Evolutionary conservation across 2,329 filamentous ascomycete genomes (phyloP).

Genomic region (Cordyceps cicadae): DNA sequence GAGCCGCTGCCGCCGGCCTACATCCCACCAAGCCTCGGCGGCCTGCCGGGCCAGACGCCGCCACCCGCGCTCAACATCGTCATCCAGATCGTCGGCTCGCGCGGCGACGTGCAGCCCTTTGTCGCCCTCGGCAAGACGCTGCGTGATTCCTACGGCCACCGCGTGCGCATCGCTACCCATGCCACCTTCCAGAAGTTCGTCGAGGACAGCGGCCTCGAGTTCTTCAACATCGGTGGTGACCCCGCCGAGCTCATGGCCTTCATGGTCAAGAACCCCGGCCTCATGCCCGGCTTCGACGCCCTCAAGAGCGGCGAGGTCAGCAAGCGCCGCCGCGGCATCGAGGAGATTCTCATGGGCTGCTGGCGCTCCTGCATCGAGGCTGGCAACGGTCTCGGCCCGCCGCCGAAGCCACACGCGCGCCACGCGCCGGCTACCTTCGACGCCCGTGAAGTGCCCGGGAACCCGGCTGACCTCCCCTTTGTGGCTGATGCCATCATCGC

Average conservation of each 20-base stretch:
- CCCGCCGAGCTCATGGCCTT: constrained; percentile 74
- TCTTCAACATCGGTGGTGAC: constrained; percentile 69
- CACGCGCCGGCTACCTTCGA: constrained; percentile 38
- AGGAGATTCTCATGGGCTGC: constrained; percentile 72
- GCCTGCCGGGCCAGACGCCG: constrained; percentile 44
- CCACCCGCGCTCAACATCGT: constrained; percentile 59
- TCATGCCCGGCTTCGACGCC: constrained; percentile 76
- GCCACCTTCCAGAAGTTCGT: constrained; percentile 60
- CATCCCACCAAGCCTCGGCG: constrained; percentile 64
- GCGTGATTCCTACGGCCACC: constrained; percentile 57
- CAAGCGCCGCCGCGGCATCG: constrained; percentile 65
- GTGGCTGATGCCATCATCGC: constrained; percentile 77
- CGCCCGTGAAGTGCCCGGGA: constrained; percentile 27
- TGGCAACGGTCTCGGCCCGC: constrained; percentile 54
- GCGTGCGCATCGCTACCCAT: constrained; percentile 68
- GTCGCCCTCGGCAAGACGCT: constrained; percentile 59
- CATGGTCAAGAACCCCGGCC: constrained; percentile 81
- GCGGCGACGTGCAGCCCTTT: constrained; percentile 71
- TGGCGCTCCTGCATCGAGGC: constrained; percentile 81
- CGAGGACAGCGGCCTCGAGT: constrained; percentile 62
- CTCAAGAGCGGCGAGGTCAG: constrained; percentile 69
- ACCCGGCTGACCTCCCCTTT: constrained; percentile 51
- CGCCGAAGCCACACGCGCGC: constrained; percentile 35
- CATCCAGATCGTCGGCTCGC: constrained; percentile 66
- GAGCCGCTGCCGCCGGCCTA: constrained; percentile 54